Evolutionary conservation across 768 basidiomycete species (phyloP), one percentile per base, ranked within the genome.

Genomic region (Tremella yokohamensis): DNA sequence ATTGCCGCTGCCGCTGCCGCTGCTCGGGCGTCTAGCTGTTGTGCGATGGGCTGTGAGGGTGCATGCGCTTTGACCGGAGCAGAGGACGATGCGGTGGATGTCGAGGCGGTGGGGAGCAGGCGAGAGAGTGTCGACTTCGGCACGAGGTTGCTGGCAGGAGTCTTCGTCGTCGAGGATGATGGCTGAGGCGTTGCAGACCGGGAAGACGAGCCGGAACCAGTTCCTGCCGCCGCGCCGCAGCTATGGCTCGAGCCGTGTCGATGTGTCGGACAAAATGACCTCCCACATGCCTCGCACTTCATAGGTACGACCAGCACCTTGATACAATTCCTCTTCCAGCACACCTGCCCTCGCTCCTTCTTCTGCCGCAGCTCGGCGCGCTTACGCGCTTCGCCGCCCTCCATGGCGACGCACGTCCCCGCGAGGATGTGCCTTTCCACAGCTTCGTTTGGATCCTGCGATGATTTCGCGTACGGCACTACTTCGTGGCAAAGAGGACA

Each of bases 1-100:
- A 74, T 51, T 9, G 75, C 75, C 2, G 73, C 75, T 18, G 73
- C 55, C 2, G 73, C 75, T 22, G 75, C 75, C 9, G 72, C 75
- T 37, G 68, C 68, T 57, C 66, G 62, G 6, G 70, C 74, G 29
- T 72, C 73, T 18, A 74, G 49, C 18, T 45, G 42, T n/a, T n/a
- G n/a, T 29, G 57, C 38, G 51, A 29, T 20, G 40, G 49, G 24
- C 22, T 24, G 34, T 9, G 25, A 7, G 15, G n/a, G 9, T 29
- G 37, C 20, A 25, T 20, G 8, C n/a, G 57, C 2, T 16, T 49
- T 8, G 53, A 42, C 49, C 11, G 39, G 26, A 15, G 45, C 2
- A 16, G 65, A 54, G 7, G 61, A 51, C 22, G 49, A 38, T 1
- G 26, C 24, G 22, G 60, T 55, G 29, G 29, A 34, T 11, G 29